These are phyloP conservation scores for Vachellia collinsii DNA, from an alignment of 306 rosid genomes.

Conservation along the genomic window DNA sequence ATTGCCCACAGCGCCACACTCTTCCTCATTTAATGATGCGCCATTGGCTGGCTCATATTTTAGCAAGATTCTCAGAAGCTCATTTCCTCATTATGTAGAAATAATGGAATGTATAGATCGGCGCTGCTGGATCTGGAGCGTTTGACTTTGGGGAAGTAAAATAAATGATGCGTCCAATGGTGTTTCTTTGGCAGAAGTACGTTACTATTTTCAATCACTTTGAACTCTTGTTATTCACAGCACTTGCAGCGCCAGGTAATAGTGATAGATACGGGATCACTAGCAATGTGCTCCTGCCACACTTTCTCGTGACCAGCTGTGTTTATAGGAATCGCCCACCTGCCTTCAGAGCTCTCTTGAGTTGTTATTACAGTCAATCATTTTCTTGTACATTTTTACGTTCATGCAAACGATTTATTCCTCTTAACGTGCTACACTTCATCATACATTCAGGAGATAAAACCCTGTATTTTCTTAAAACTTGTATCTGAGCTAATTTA, in stretches of 20 bases:
- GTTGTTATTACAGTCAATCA: too few species aligned
- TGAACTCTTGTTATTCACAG: neutral
- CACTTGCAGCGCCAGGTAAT: neutral
- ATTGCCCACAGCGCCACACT: neutral
- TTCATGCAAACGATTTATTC: neutral
- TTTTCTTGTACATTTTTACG: neutral
- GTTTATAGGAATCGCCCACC: too few species aligned
- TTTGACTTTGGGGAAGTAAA: neutral
- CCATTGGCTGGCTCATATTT: neutral
- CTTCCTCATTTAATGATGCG: neutral
- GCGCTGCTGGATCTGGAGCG: neutral
- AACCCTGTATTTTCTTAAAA: too few species aligned
- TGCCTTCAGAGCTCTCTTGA: too few species aligned
- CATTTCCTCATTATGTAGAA: neutral
- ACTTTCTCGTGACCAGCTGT: neutral
- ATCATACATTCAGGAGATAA: too few species aligned
- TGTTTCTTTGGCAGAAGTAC: neutral
- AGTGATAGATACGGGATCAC: neutral
- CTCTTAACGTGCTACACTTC: neutral
- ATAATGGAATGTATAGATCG: neutral
- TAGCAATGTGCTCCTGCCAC: neutral
- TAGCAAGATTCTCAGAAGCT: neutral
- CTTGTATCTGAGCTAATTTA: too few species aligned
- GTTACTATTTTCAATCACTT: too few species aligned
- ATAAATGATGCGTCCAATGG: neutral